A percentile compares a stretch with the other conserved stretches of the same genome.
phyloP scores from a whole-genome alignment of 78 protist genomes.

The Dictyostelium intermedium region DNA sequence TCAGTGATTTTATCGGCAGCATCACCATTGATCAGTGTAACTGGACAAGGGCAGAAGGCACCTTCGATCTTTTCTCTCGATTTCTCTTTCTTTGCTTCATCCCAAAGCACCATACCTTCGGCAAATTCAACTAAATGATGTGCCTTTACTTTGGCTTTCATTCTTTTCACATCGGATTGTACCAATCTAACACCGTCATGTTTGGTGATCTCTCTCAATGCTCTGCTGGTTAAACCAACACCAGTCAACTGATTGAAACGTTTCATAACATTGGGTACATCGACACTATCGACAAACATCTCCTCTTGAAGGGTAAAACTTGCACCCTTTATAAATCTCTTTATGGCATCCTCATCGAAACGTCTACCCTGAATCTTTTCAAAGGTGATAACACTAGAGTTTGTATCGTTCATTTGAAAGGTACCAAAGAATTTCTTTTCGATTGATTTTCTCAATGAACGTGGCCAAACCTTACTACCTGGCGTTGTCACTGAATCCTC shows the following conservation, averaged over 20 bases:
- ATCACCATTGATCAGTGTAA: not conserved
- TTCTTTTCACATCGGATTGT: constrained; percentile 68
- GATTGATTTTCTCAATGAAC: constrained; percentile 36
- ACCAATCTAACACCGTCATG: constrained; percentile 69
- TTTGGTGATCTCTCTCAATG: constrained; percentile 50
- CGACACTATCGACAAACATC: constrained; percentile 42
- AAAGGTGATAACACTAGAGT: not conserved
- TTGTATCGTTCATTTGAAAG: constrained; percentile 32
- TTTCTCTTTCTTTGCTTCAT: constrained; percentile 64
- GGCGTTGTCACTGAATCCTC: not conserved
- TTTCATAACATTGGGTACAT: constrained; percentile 49
- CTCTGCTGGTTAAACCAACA: constrained; percentile 51
- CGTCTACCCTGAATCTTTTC: constrained; percentile 39
- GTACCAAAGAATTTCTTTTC: constrained; percentile 57
- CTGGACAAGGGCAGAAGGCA: constrained; percentile 11
- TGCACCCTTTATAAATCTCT: constrained; percentile 16
- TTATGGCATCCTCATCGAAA: constrained; percentile 48
- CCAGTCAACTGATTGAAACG: constrained; percentile 68
- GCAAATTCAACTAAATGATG: constrained; percentile 80
- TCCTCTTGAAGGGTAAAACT: not conserved
- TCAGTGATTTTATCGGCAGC: constrained; percentile 42
- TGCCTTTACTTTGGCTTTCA: constrained; percentile 76
- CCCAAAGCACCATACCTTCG: constrained; percentile 79
- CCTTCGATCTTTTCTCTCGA: constrained; percentile 34
- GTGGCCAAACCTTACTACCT: constrained; percentile 22